Conservation (phyloP, 2,329 filamentous ascomycete genomes). For the Bipolaris bicolor region DNA sequence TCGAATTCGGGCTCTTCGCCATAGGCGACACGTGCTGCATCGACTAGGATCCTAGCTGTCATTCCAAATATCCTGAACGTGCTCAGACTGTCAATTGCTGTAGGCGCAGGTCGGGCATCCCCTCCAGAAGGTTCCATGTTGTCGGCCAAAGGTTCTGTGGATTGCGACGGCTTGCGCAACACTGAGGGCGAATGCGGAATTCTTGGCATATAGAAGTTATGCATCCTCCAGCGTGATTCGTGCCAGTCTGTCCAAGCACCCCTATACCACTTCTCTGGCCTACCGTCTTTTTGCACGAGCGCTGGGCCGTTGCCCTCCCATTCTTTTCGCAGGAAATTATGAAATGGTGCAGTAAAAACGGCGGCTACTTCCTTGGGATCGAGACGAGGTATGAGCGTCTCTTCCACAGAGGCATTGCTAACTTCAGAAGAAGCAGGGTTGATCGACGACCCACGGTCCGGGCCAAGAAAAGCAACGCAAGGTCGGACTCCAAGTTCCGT, state of each 20-base stretch:
- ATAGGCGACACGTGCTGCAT: constrained; percentile 85
- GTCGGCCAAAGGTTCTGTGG: constrained; percentile 3
- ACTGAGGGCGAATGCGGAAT: constrained; percentile 24
- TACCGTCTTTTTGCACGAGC: constrained; percentile 43
- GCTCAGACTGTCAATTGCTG: constrained; percentile 49
- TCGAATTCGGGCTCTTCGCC: constrained; percentile 84
- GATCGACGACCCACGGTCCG: constrained; percentile 36
- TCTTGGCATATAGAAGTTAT: constrained; percentile 85
- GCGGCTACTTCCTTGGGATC: constrained; percentile 92
- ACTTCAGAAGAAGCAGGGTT: constrained; percentile 12
- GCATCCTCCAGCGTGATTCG: constrained; percentile 78
- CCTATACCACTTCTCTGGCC: constrained; percentile 76
- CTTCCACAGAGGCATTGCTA: constrained; percentile 54
- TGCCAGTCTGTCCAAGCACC: constrained; percentile 84
- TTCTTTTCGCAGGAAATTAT: constrained; percentile 73
- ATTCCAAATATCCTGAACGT: constrained; percentile 92
- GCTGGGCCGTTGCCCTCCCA: constrained; percentile 56
- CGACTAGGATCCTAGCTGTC: constrained; percentile 89
- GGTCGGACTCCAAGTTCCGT: constrained; percentile 59
- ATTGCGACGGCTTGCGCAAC: constrained; percentile 9
- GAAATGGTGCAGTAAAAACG: constrained; percentile 88
- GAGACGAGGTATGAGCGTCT: constrained; percentile 76
- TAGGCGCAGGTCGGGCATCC: constrained; percentile 47
- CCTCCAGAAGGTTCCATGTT: constrained; percentile 22
- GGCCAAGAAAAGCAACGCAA: constrained; percentile 65